These are phyloP conservation scores for Diospyros kaki DNA, from an alignment of 148 eudicot species.

Conservation along the genomic window DNA sequence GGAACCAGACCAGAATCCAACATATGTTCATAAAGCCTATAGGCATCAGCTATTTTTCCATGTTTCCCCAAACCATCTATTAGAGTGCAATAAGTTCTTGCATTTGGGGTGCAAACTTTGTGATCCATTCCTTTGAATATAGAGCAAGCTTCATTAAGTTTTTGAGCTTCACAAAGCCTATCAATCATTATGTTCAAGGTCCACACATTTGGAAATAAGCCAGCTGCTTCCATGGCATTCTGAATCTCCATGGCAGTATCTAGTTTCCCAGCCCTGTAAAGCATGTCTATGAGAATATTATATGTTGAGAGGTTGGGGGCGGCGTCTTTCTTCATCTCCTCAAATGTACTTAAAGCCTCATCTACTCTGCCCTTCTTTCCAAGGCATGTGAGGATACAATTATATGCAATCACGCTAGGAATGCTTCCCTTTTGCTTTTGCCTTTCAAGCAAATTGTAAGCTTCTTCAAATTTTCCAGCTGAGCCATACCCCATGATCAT, in stretches of 20 bases:
- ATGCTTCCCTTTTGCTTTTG: conserved; percentile 82
- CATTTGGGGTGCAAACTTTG: conserved; percentile 69
- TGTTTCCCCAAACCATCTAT: conserved; percentile 85
- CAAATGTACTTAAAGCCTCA: conserved; percentile 60
- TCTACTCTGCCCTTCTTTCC: conserved; percentile 66
- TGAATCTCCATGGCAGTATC: conserved; percentile 66
- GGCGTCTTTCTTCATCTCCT: conserved; percentile 81
- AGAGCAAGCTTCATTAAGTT: conserved; percentile 70
- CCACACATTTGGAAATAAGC: conserved; percentile 59
- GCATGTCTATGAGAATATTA: conserved; percentile 79
- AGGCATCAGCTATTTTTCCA: conserved; percentile 86
- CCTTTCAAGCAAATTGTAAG: conserved; percentile 69
- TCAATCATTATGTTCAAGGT: conserved; percentile 88
- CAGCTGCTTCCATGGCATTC: conserved; percentile 66
- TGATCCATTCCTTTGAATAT: conserved; percentile 73
- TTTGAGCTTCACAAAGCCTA: conserved; percentile 66
- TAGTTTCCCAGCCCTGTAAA: conserved; percentile 57
- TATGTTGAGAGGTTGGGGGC: conserved; percentile 67
- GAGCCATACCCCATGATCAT: conserved; percentile 98
- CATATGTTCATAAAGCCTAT: conserved; percentile 76
- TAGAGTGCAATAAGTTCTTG: conserved; percentile 69
- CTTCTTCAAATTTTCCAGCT: conserved; percentile 79
- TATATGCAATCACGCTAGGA: conserved; percentile 87
- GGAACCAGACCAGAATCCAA: conserved; percentile 63
- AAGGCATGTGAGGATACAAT: conserved; percentile 80